Evolutionary conservation across 805 yeast genomes (phyloP).

Genomic region (Deakozyma indianensis): DNA sequence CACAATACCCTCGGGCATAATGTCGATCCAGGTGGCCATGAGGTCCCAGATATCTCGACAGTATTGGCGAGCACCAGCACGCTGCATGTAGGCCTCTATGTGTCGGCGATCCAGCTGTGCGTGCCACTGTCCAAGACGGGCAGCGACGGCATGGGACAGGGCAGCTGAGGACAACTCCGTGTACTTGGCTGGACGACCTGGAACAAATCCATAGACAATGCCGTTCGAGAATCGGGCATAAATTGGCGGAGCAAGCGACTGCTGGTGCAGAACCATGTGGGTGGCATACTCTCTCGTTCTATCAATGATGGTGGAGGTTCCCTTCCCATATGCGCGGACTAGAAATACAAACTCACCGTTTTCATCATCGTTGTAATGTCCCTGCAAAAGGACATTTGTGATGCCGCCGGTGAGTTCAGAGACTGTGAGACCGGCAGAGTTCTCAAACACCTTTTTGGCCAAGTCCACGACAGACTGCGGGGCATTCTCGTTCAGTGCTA

Average conservation of each 20-base stretch:
- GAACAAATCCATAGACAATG: conserved; percentile 51
- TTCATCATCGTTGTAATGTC: conserved; percentile 6
- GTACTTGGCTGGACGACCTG: conserved; percentile 47
- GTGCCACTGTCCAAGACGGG: conserved; percentile 62
- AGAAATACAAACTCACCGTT: conserved; percentile 19
- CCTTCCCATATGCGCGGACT: conserved; percentile 61
- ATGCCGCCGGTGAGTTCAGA: conserved; percentile 23
- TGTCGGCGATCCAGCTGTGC: conserved; percentile 28
- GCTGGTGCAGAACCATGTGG: conserved; percentile 45
- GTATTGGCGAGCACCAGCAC: conserved; percentile 20
- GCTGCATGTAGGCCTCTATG: conserved; percentile 25
- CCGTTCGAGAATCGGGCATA: conserved; percentile 61
- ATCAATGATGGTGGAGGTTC: conserved; percentile 58
- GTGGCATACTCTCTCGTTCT: conserved; percentile 61
- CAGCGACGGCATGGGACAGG: conserved; percentile 46
- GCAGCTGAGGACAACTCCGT: conserved; percentile 34
- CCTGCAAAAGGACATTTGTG: conserved; percentile 22
- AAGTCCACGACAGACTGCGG: conserved; percentile 5
- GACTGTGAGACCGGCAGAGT: conserved; percentile 4
- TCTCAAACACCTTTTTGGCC: conserved; percentile 5
- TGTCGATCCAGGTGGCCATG: conserved; percentile 45
- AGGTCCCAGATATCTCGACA: conserved; percentile 40
- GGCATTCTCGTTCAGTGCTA: background rate
- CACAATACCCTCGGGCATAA: conserved; percentile 36
- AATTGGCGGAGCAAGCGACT: conserved; percentile 52